These are phyloP conservation scores for Pezicula neosporulosa DNA, from an alignment of 2,329 filamentous ascomycete species.

Conservation along the genomic window DNA sequence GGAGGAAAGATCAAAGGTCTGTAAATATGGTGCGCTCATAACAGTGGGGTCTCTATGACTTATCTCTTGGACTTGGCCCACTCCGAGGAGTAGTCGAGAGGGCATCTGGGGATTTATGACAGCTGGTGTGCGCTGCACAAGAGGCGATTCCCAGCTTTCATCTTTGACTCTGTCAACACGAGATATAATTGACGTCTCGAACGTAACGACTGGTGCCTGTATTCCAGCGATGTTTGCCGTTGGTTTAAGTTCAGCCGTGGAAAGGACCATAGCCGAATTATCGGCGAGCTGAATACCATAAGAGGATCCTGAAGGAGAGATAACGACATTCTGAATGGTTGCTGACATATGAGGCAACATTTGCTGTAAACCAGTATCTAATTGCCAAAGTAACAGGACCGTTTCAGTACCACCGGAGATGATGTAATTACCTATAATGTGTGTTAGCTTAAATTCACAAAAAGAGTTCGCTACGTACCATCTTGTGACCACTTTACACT, in stretches of 20 bases:
- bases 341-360: conserved; percentile 88
- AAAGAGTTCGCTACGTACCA: conserved; percentile 49
- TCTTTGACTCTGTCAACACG: conserved; percentile 45
- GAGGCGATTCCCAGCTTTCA: conserved; percentile 18
- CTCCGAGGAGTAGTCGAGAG: conserved; percentile 64
- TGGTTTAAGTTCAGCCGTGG: conserved; percentile 83
- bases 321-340: conserved; percentile 76
- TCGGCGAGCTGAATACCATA: conserved; percentile 86
- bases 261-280: conserved; percentile 87
- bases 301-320: conserved; percentile 75
- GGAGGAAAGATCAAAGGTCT: conserved; percentile 81
- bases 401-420: conserved; percentile 92
- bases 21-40: conserved; percentile 62
- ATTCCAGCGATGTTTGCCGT: conserved; percentile 82
- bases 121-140: conserved; percentile 47
- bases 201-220: conserved; percentile 58
- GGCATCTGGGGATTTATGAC: conserved; percentile 59
- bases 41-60: conserved; percentile 46
- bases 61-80: conserved; percentile 58
- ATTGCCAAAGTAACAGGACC: conserved; percentile 86
- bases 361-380: conserved; percentile 79
- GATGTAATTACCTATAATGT: conserved; percentile 73
- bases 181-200: conserved; percentile 47
- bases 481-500: conserved; percentile 89
- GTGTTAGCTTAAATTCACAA: conserved; percentile 26